Evolutionary conservation across 176 grass and related monocot species (phyloP), one percentile per base, ranked within the genome.

Genomic region (Zea luxurians): DNA sequence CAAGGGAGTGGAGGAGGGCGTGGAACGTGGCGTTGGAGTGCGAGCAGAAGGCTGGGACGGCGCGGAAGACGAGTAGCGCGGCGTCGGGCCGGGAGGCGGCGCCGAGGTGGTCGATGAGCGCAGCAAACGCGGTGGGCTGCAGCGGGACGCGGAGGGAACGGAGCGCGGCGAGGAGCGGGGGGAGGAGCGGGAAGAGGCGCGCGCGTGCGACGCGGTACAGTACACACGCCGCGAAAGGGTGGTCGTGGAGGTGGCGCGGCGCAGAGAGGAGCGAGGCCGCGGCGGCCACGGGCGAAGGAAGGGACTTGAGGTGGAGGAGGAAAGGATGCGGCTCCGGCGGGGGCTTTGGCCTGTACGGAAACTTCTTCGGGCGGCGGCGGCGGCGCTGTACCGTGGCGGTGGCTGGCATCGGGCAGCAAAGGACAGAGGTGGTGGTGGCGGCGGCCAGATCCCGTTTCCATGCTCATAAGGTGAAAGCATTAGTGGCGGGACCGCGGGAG

Each of bases 261-360:
- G 85, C 66, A 7, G 87, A 67, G 61, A 92, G 87, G 70, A 83
- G 87, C 73, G 61, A 60, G 45, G 86, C 84, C 13, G 84, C 84
- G 1, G 91, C 80, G 16, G 83, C 52, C 34, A 90, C 64, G 17
- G 91, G 87, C 48, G 83, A 76, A 37, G 91, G 73, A 75, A 88
- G 90, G 40, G 91, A 90, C 81, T 98, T 98, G 80, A 92, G 74
- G 67, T 90, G 89, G 54, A 78, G 53, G 3, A 98, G 89, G 65
- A 94, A 89, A 0, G 87, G 85, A 70, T 91, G 86, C n/a, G 79
- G 83, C 48, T 88, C 86, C 7, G 58, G 71, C 55, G 77, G 65
- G 0, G 71, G 77, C 1, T 54, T 84, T 15, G 86, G 65, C 41
- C 49, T 84, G 65, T 65, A 57, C 48, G 53, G 57, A 38, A 76